Evolutionary conservation across 2,329 filamentous ascomycete genomes (phyloP).

Genomic region (Parastagonospora avenae): DNA sequence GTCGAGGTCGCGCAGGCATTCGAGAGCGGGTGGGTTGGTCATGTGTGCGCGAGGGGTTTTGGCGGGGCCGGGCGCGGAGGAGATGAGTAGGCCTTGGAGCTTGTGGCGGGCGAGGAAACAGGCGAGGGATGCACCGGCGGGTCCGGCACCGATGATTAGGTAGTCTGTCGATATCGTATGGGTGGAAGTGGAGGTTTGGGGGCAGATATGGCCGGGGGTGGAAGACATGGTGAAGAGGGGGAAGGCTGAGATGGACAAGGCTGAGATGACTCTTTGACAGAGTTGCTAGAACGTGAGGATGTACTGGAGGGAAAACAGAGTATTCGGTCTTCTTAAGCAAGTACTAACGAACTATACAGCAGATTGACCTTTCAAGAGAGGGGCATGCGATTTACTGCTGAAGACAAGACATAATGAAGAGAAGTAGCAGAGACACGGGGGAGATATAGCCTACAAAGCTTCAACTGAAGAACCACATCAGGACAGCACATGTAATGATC

Average conservation of each 20-base stretch:
- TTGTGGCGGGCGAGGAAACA: slow-evolving; percentile 59
- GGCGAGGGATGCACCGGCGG: slow-evolving; percentile 60
- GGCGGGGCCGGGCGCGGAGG: slow-evolving; percentile 56
- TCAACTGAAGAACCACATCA: too few species aligned
- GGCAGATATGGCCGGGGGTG: neutral
- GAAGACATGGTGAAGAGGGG: slow-evolving; percentile 1
- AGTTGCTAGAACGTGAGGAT: too few species aligned
- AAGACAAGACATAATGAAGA: too few species aligned
- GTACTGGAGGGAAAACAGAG: too few species aligned
- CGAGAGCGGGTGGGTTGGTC: slow-evolving; percentile 62
- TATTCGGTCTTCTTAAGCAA: too few species aligned
- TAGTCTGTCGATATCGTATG: slow-evolving; percentile 50
- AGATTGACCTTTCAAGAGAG: too few species aligned
- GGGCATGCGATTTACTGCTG: too few species aligned
- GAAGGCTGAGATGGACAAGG: neutral
- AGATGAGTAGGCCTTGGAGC: slow-evolving; percentile 60
- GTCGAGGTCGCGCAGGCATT: slow-evolving; percentile 54
- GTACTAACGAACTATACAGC: too few species aligned
- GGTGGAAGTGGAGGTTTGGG: neutral
- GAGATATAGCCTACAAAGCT: too few species aligned
- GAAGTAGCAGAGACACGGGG: too few species aligned
- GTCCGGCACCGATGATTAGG: slow-evolving; percentile 60
- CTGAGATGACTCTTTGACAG: too few species aligned
- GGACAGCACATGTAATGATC: too few species aligned
- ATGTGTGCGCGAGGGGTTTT: slow-evolving; percentile 66